Percentiles rank a stretch among this genome's conserved stretches.
These are phyloP conservation scores for Agaricus sinodeliciosus DNA, from an alignment of 768 basidiomycete genomes.

Conservation along the genomic window DNA sequence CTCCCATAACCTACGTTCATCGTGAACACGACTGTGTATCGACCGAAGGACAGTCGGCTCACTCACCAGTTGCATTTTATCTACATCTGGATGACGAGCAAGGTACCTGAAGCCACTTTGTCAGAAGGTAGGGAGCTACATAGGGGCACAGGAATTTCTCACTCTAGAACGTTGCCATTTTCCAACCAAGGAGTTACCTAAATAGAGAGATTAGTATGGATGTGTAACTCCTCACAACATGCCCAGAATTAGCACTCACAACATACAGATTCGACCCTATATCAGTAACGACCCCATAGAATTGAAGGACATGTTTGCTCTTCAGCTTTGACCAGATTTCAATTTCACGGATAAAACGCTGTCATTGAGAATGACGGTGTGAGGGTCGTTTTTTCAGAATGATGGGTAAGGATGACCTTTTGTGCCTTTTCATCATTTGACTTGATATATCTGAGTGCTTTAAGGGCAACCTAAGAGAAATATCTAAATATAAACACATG, in stretches of 20 bases:
- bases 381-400: background rate
- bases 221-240: background rate
- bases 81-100: slow-evolving; percentile 23
- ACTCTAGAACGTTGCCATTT: slow-evolving; percentile 52
- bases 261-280: slow-evolving; percentile 44
- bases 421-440: slow-evolving; percentile 34
- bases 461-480: slow-evolving; percentile 44
- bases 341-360: slow-evolving; percentile 56
- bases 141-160: slow-evolving; percentile 10
- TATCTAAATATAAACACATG: background rate
- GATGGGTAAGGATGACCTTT: slow-evolving; percentile 22
- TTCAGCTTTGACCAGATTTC: slow-evolving; percentile 45
- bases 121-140: background rate
- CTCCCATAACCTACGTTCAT: slow-evolving; percentile 37
- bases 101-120: slow-evolving; percentile 30
- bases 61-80: slow-evolving; percentile 39
- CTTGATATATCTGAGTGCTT: slow-evolving; percentile 42
- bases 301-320: slow-evolving; percentile 44
- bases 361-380: background rate
- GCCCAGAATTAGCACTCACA: slow-evolving; percentile 19
- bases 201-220: background rate
- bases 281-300: slow-evolving; percentile 51
- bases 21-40: background rate
- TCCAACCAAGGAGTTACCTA: slow-evolving; percentile 61
- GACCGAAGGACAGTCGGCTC: background rate